These are phyloP conservation scores for Fusarium sp. DNA, from an alignment of 2,329 filamentous ascomycete species.

Conservation along the genomic window DNA sequence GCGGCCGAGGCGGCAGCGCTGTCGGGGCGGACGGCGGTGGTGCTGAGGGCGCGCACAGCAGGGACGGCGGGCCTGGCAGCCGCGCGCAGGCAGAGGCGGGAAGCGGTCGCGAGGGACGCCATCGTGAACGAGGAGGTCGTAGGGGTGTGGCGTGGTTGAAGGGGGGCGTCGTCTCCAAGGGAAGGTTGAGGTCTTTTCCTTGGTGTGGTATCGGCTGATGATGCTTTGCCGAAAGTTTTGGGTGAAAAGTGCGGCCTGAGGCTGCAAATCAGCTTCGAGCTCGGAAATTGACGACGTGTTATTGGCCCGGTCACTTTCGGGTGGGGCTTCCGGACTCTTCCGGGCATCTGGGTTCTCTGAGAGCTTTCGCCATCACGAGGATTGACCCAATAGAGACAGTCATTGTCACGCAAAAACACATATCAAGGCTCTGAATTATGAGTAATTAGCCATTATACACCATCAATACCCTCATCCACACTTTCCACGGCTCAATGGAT, in stretches of 20 bases:
- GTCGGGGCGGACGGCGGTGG: constrained; percentile 60
- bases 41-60: constrained; percentile 66
- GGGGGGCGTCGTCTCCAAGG: constrained; percentile 37
- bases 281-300: constrained; percentile 58
- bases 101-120: constrained; percentile 75
- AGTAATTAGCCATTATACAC: rapidly evolving
- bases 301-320: constrained; percentile 54
- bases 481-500: constrained; percentile 21
- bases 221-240: constrained; percentile 57
- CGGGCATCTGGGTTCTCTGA: constrained; percentile 37
- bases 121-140: constrained; percentile 55
- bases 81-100: constrained; percentile 75
- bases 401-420: constrained; percentile 1
- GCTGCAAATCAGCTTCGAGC: constrained; percentile 49
- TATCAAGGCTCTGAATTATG: neutral
- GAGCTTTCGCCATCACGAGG: constrained; percentile 20
- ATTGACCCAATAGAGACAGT: neutral
- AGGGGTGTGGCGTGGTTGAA: constrained; percentile 41
- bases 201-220: constrained; percentile 49
- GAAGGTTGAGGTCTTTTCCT: constrained; percentile 62
- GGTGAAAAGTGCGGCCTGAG: constrained; percentile 55
- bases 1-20: constrained; percentile 59
- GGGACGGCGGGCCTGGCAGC: constrained; percentile 54
- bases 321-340: constrained; percentile 46
- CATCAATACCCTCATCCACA: neutral